Conservation (phyloP, 2,329 filamentous ascomycete species). For the Clonostachys sp. region DNA sequence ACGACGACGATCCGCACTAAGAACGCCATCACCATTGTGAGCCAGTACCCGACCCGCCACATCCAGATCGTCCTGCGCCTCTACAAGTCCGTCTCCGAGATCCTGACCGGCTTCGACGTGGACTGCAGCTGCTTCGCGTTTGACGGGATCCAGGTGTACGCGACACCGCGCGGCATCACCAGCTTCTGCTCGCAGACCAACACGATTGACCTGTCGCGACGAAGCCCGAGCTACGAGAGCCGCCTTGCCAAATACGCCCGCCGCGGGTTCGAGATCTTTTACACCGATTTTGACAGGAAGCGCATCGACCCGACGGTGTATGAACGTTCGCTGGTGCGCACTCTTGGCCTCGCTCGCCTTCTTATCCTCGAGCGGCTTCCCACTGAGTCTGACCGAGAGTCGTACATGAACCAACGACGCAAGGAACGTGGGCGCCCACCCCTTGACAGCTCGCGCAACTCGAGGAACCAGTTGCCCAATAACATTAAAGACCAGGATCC, state of each 20-base stretch:
- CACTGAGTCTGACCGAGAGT: no score
- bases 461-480: no score
- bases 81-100: constrained; percentile 78
- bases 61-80: constrained; percentile 72
- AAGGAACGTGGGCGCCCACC: no score
- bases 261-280: constrained; percentile 72
- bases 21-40: constrained; percentile 73
- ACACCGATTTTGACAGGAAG: constrained; percentile 64
- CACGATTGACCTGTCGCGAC: constrained; percentile 65
- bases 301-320: constrained; percentile 44
- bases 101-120: constrained; percentile 84
- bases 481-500: no score
- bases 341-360: constrained; percentile 1
- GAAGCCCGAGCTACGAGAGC: constrained; percentile 74
- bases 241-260: constrained; percentile 74
- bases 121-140: constrained; percentile 80
- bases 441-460: constrained; percentile 8
- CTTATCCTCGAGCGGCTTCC: constrained; percentile 1
- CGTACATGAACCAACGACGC: no score
- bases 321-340: background rate
- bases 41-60: constrained; percentile 69
- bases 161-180: constrained; percentile 63
- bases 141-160: constrained; percentile 71
- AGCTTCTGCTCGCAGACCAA: constrained; percentile 73
- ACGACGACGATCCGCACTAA: constrained; percentile 57